phyloP scores from a whole-genome alignment of 345 rosid genomes.

The Cardamine resedifolia region DNA sequence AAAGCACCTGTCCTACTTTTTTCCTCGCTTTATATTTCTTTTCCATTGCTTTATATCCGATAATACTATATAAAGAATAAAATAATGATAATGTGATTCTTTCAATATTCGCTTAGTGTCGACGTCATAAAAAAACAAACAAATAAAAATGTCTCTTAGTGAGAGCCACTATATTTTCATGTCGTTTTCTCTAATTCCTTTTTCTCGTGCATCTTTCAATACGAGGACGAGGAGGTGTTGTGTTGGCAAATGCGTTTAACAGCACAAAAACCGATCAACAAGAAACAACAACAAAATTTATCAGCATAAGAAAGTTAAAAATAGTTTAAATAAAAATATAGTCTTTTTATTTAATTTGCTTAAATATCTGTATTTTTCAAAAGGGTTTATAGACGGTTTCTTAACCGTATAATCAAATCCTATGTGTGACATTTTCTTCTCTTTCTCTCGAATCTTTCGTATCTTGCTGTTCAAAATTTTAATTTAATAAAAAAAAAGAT shows the following conservation, averaged over 20 bases:
- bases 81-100: background rate
- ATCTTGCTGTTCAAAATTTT: conserved; percentile 18
- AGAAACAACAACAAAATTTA: background rate
- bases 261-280: conserved; percentile 11
- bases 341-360: background rate
- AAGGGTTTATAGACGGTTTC: conserved; percentile 22
- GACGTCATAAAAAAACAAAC: background rate
- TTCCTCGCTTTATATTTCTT: background rate
- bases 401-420: conserved; percentile 19
- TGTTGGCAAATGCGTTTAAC: background rate
- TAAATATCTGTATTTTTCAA: background rate
- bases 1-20: background rate
- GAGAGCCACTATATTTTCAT: conserved; percentile 5
- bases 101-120: conserved; percentile 19
- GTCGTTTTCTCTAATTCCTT: conserved; percentile 3
- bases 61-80: background rate
- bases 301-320: background rate
- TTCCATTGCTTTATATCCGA: background rate
- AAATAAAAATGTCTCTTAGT: background rate
- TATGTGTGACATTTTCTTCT: background rate
- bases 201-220: conserved; percentile 8
- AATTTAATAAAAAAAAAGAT: background rate
- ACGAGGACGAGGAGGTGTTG: background rate
- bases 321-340: background rate
- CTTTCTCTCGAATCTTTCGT: conserved; percentile 17